Evolutionary conservation across 352 stramenopile genomes (phyloP).

Genomic region (Phytophthora syringae): DNA sequence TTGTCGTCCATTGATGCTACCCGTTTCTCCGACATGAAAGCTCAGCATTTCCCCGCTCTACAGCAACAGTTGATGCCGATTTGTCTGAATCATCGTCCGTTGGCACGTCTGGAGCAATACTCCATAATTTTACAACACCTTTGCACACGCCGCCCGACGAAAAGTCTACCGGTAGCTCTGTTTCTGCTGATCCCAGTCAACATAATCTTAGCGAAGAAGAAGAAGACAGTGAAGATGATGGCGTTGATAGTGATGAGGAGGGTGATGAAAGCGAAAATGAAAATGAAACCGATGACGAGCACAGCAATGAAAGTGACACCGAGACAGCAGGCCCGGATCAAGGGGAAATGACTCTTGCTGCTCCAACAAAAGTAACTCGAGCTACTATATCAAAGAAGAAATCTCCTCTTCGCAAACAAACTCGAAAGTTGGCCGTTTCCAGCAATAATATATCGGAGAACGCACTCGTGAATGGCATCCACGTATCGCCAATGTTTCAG

Average conservation of each 20-base stretch:
- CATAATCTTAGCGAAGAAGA: not conserved
- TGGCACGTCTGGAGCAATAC: not conserved
- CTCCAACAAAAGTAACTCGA: slow-evolving; percentile 11
- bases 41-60: not conserved
- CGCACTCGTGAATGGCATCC: slow-evolving; percentile 45
- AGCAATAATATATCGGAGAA: slow-evolving; percentile 17
- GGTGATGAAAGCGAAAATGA: not conserved
- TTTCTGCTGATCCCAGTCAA: not conserved
- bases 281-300: not conserved
- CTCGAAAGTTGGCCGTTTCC: not conserved
- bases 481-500: slow-evolving; percentile 50
- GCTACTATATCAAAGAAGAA: slow-evolving; percentile 11
- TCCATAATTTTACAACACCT: not conserved
- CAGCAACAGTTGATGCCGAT: not conserved
- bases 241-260: not conserved
- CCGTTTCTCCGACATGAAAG: not conserved
- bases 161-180: not conserved
- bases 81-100: not conserved
- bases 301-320: not conserved
- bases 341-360: not conserved
- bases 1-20: not conserved
- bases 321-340: not conserved
- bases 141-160: not conserved
- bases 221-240: not conserved
- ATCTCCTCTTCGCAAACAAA: not conserved